These are phyloP conservation scores for Termitomyces sp. DNA, from an alignment of 768 basidiomycete species.

Conservation along the genomic window DNA sequence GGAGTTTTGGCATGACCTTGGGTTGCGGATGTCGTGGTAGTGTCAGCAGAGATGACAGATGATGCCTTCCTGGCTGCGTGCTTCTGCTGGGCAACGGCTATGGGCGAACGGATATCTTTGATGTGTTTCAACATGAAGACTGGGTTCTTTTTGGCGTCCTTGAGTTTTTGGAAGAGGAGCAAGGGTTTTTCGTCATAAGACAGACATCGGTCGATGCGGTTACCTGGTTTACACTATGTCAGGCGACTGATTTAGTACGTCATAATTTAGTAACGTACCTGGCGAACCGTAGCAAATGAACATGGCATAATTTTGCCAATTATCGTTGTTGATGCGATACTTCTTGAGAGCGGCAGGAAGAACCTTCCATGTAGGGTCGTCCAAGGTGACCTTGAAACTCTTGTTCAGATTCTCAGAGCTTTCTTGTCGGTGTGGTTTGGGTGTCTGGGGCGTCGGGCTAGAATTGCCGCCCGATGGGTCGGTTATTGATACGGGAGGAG, in stretches of 20 bases:
- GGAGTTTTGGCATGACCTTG: slow-evolving; percentile 42
- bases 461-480: slow-evolving; percentile 29
- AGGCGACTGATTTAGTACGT: slow-evolving; percentile 1
- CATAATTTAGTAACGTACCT: slow-evolving; percentile 46
- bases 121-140: slow-evolving; percentile 99
- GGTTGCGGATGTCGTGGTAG: slow-evolving; percentile 39
- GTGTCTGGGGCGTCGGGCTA: slow-evolving; percentile 31
- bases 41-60: slow-evolving; percentile 45
- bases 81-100: slow-evolving; percentile 95
- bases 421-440: slow-evolving; percentile 58
- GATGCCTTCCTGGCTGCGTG: slow-evolving; percentile 86
- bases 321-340: slow-evolving; percentile 97
- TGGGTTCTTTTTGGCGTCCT: slow-evolving; percentile 95
- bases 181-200: slow-evolving; percentile 98
- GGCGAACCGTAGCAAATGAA: slow-evolving; percentile 97
- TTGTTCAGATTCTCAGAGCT: slow-evolving; percentile 72
- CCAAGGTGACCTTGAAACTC: slow-evolving; percentile 95
- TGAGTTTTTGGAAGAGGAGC: slow-evolving; percentile 94
- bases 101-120: slow-evolving; percentile 95
- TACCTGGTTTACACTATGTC: slow-evolving; percentile 39
- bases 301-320: slow-evolving; percentile 99
- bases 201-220: slow-evolving; percentile 87
- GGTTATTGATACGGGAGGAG: slow-evolving; percentile 28
- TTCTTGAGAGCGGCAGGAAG: slow-evolving; percentile 97
- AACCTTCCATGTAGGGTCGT: slow-evolving; percentile 99